phyloP scores from a whole-genome alignment of 75 land plant species.

The Sequoia sempervirens region DNA sequence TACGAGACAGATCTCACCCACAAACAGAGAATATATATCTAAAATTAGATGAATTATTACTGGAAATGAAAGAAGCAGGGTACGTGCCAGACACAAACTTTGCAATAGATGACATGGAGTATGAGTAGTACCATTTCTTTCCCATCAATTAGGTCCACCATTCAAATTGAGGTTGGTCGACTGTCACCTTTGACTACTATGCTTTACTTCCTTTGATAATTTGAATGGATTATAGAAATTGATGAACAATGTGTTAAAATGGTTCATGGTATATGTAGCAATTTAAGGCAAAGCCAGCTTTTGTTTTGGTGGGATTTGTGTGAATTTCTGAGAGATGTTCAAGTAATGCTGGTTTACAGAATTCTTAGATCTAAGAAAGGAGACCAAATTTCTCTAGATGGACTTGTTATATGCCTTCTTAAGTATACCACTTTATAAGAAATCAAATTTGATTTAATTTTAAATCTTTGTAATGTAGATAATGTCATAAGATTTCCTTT shows the following conservation, averaged over 20 bases:
- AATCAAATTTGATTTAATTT: neutral
- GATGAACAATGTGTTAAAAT: neutral
- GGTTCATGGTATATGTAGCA: slow-evolving; percentile 1
- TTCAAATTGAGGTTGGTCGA: slow-evolving; percentile 1
- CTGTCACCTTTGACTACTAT: neutral
- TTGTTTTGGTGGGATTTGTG: too few species aligned
- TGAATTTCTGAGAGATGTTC: neutral
- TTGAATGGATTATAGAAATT: neutral
- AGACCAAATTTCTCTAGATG: neutral
- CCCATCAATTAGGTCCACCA: neutral
- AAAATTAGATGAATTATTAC: slow-evolving; percentile 3
- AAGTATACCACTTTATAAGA: neutral
- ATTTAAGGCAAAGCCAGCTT: neutral
- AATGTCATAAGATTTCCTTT: neutral
- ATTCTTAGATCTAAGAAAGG: neutral
- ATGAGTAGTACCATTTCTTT: neutral
- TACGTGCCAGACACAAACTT: neutral
- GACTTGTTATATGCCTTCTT: neutral
- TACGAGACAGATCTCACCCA: slow-evolving; percentile 10
- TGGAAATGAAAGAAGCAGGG: slow-evolving; percentile 6
- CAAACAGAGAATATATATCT: slow-evolving; percentile 8
- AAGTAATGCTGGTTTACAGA: neutral
- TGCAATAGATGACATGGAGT: slow-evolving; percentile 1
- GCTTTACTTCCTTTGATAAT: neutral
- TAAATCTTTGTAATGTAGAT: neutral